Evolutionary conservation across 345 rosid genomes (phyloP).

Genomic region (Sapria himalayana): DNA sequence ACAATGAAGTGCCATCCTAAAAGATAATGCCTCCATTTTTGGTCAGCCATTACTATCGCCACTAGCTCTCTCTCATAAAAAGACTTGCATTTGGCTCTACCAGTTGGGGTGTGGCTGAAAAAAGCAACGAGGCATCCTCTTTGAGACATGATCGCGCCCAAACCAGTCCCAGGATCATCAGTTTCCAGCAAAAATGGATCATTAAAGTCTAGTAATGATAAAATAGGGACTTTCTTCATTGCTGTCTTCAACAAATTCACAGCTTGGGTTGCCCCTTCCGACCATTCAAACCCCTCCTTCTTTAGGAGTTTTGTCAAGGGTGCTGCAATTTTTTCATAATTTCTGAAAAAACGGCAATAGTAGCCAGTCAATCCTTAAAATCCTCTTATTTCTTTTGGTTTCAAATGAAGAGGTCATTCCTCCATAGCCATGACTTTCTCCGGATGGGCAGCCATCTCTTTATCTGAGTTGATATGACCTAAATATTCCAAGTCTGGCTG

Average conservation of each 20-base stretch:
- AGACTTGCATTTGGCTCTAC: not conserved
- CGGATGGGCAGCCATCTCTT: not conserved
- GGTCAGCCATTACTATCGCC: not conserved
- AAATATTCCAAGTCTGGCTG: not conserved
- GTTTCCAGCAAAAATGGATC: not conserved
- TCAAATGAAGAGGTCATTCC: not conserved
- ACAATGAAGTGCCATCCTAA: not conserved
- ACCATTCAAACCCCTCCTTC: not conserved
- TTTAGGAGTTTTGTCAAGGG: not conserved
- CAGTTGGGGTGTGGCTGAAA: not conserved
- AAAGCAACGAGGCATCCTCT: not conserved
- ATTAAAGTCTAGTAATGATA: not conserved
- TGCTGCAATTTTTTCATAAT: not conserved
- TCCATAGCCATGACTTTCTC: not conserved
- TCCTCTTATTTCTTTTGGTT: not conserved
- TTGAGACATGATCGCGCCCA: not conserved
- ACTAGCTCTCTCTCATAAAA: not conserved
- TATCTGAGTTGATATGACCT: not conserved
- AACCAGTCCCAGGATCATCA: not conserved
- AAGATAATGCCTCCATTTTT: not conserved
- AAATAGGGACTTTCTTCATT: too few species aligned
- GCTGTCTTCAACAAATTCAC: not conserved
- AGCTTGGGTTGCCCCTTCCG: not conserved
- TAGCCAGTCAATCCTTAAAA: not conserved
- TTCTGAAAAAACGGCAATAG: not conserved